These are phyloP conservation scores for Coelastrella sp. DNA, from an alignment of 139 green algal species.

Conservation along the genomic window DNA sequence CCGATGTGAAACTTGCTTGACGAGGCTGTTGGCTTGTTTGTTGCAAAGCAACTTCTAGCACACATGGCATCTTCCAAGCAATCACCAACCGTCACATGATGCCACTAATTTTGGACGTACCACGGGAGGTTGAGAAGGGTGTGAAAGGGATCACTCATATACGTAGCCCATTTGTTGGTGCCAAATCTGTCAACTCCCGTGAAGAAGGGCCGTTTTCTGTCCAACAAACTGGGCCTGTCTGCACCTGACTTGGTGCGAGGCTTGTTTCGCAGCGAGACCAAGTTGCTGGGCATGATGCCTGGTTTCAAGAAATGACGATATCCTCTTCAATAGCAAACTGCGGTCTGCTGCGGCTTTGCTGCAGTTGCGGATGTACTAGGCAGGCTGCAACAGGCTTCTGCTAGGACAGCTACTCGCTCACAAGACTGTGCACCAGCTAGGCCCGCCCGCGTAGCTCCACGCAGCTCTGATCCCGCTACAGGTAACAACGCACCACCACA, in stretches of 20 bases:
- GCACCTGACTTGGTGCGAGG: background rate
- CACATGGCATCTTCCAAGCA: too few relatives aligned
- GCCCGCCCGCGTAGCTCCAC: too few relatives aligned
- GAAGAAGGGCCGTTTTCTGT: slow-evolving; percentile 59
- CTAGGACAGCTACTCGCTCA: too few relatives aligned
- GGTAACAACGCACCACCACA: too few relatives aligned
- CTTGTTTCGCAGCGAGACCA: slow-evolving; percentile 32
- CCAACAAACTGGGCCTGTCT: slow-evolving; percentile 34
- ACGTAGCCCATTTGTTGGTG: slow-evolving; percentile 33
- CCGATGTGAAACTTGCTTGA: too few relatives aligned
- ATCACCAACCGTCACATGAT: too few relatives aligned
- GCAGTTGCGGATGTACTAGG: background rate
- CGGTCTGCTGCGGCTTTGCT: background rate
- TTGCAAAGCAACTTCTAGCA: too few relatives aligned
- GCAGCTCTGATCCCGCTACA: too few relatives aligned
- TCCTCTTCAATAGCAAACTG: too few relatives aligned
- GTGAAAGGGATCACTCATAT: slow-evolving; percentile 68
- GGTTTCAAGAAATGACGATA: background rate
- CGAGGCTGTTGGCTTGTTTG: too few relatives aligned
- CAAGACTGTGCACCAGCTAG: too few relatives aligned
- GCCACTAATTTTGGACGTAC: background rate
- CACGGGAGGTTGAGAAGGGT: slow-evolving; percentile 67
- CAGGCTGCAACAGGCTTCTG: background rate
- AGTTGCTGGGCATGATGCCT: background rate
- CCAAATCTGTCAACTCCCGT: slow-evolving; percentile 67